Conservation (phyloP, 1,284 basidiomycete species). For the Ganoderma lucidum region DNA sequence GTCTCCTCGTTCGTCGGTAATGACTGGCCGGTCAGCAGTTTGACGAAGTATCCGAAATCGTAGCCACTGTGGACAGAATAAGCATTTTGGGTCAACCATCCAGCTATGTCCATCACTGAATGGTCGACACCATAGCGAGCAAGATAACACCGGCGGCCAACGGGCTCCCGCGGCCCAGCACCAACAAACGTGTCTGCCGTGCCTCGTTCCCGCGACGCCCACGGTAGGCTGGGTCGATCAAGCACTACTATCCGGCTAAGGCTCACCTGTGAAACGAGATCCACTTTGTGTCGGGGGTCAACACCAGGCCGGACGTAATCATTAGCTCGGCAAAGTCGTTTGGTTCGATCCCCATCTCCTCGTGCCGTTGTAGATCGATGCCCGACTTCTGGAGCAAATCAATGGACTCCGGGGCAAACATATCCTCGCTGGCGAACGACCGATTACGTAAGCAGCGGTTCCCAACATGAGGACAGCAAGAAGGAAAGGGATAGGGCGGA, state of each 20-base stretch:
- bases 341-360: constrained; percentile 91
- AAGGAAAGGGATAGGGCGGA: neutral
- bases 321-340: constrained; percentile 98
- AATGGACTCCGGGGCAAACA: constrained; percentile 98
- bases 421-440: constrained; percentile 78
- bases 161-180: constrained; percentile 14
- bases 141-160: constrained; percentile 7
- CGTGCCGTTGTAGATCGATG: constrained; percentile 94
- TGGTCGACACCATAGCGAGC: constrained; percentile 13
- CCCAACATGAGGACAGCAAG: constrained; percentile 18
- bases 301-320: constrained; percentile 94
- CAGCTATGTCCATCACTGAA: neutral
- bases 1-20: constrained; percentile 90
- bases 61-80: constrained; percentile 76
- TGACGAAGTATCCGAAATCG: constrained; percentile 99
- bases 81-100: constrained; percentile 16
- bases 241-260: constrained; percentile 19
- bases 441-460: constrained; percentile 36
- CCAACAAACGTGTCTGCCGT: constrained; percentile 6
- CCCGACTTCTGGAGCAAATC: constrained; percentile 95
- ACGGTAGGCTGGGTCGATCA: constrained; percentile 23
- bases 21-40: constrained; percentile 89
- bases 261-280: constrained; percentile 96
- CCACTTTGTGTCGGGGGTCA: constrained; percentile 94
- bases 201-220: constrained; percentile 28